Evolutionary conservation across 1,139 yeast species (phyloP).

Genomic region (Magnusiomyces clavatus): DNA sequence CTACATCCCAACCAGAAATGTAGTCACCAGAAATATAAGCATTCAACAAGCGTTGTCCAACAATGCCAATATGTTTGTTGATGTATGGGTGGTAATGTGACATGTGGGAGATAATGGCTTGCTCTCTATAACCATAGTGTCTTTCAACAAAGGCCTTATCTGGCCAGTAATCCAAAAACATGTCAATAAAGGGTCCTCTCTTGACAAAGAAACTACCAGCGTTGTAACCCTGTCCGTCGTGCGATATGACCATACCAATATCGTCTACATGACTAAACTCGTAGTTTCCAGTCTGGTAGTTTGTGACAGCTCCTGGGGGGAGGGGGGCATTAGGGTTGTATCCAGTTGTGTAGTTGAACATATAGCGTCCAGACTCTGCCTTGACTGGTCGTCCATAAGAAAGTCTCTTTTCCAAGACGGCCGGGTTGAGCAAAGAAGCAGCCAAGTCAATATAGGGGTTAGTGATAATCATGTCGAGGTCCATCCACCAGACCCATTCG

Average conservation of each 20-base stretch:
- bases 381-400: constrained; percentile 15
- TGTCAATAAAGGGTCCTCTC: constrained; percentile 18
- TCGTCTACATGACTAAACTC: constrained; percentile 11
- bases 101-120: constrained; percentile 15
- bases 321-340: constrained; percentile 1
- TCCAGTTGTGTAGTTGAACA: constrained; percentile 7
- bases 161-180: constrained; percentile 21
- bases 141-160: constrained; percentile 16
- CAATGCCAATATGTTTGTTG: constrained; percentile 21
- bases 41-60: constrained; percentile 22
- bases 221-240: constrained; percentile 21
- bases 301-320: constrained; percentile 1
- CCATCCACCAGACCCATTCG: constrained; percentile 28
- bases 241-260: constrained; percentile 20
- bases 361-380: not conserved
- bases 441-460: constrained; percentile 21
- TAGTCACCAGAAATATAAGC: constrained; percentile 17
- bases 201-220: constrained; percentile 25
- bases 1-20: constrained; percentile 19
- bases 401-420: constrained; percentile 15
- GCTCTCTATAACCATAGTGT: constrained; percentile 19
- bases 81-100: constrained; percentile 12
- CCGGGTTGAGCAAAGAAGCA: constrained; percentile 18
- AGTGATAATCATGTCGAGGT: constrained; percentile 23
- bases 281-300: not conserved